A percentile compares a stretch with the other conserved stretches of the same genome.
Conservation (phyloP, 2,329 filamentous ascomycete species). For the Diplodia scrobiculata region DNA sequence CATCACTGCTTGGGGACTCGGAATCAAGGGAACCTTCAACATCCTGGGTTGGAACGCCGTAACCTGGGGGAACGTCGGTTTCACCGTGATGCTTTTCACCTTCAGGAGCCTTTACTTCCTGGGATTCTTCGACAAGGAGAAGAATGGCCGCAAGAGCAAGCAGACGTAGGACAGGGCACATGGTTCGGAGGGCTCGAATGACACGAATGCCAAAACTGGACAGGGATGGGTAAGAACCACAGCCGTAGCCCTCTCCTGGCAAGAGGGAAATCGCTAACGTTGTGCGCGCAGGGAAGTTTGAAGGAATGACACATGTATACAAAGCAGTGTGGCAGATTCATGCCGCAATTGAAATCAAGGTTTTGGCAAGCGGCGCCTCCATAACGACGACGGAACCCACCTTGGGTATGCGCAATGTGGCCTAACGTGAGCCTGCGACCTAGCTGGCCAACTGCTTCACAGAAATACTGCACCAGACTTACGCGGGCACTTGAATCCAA, state of each 20-base stretch:
- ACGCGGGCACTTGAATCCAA: too few relatives aligned
- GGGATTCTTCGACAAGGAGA: conserved; percentile 58
- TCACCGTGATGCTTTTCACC: conserved; percentile 63
- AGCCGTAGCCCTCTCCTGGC: neutral
- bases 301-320: neutral
- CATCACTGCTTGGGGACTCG: conserved; percentile 62
- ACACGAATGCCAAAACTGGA: neutral
- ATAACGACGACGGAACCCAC: neutral
- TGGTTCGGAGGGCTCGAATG: neutral
- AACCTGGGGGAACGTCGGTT: conserved; percentile 72
- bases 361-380: neutral
- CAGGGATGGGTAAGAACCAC: neutral
- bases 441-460: neutral
- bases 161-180: neutral
- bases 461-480: too few relatives aligned
- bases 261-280: neutral
- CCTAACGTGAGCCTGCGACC: too few relatives aligned
- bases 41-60: conserved; percentile 66
- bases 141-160: conserved; percentile 2
- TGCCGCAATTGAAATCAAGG: neutral
- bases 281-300: neutral
- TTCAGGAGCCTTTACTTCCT: conserved; percentile 61
- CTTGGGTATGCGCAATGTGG: neutral
- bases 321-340: neutral
- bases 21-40: conserved; percentile 57